Base-by-base conservation (phyloP, 108 stramenopile genomes). In the Mediolabrus comicus region DNA sequence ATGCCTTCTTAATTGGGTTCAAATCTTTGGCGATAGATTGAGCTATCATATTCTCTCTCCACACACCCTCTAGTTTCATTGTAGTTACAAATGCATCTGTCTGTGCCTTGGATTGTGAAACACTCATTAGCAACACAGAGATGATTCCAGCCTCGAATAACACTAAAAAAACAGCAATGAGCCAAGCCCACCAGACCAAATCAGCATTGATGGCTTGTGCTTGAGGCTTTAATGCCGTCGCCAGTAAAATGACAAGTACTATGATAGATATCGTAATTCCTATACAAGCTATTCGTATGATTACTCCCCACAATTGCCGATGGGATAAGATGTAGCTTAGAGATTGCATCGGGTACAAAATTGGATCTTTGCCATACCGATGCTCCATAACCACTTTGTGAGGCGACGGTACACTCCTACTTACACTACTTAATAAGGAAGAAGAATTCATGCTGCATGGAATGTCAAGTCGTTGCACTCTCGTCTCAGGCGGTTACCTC, bases 181-280 rank as follows among this genome's bases (percentile, higher is more conserved):
- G 59, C 77, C 77, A 78, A 19, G 71, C 57, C 77, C 77, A 78
- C 77, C 77, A 78, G 33, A 35, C 53, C 25, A 67, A 22, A 33
- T 57, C 29, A 4, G 71, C 11, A 30, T 62, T 67, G 25, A 78
- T 67, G 17, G 38, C 25, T 25, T 56, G 12, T 36, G 72, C 77
- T 25, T 78, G 77, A 11, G 66, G 65, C 13, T 67, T 49, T 26
- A 78, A 38, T 49, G 77, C 46, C 35, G 59, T 60, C 36, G 59
- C 71, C 4, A 78, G 59, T 14, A 78, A 41, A 2, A 73, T 24
- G 8, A 72, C 38, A 22, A 78, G 72, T 32, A 69, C 38, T 14
- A 72, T 11, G 13, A 67, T n/a, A 13, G 71, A 39, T 12, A 70
- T 6, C 1, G 57, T 52, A 30, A 38, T 29, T 65, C 77, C 71